Evolutionary conservation across 495 filamentous ascomycete genomes (phyloP), one percentile per base, ranked within the genome.

Genomic region (Wilcoxina mikolae): DNA sequence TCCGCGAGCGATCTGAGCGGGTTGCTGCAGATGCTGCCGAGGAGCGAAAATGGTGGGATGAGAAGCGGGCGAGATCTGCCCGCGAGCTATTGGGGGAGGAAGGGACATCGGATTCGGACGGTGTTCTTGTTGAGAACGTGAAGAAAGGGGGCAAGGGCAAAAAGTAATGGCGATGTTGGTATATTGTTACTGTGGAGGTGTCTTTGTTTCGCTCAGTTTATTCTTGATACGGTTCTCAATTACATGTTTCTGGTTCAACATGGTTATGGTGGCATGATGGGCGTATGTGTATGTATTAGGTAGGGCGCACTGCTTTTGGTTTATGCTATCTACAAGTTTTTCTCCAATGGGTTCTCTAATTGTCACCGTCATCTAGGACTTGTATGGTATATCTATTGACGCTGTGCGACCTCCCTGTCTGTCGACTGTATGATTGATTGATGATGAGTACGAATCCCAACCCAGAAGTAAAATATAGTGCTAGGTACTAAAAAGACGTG

Each of bases 1-100:
- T 84, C 60, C 78, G 80, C 38, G 71, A 78, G 42, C 74, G 78
- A 0, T 68, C 84, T 10, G 72, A 73, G 5, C 77, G 78, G 47
- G 74, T 94, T 38, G 80, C 87, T 61, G 71, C 69, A 28, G 81
- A 86, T 58, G 70, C 78, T 0, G 73, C 71, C 11, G 69, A 76
- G 26, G 93, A 98, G 67, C 84, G 82, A 65, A 76, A 79, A 56
- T 94, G 87, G 88, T 98, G 91, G 91, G 77, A 78, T 41, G 80
- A 85, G 71, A 89, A 88, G 75, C 79, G 81, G 23, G 65, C 60
- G 47, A 59, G 63, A n/a, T 47, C 57, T 28, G 43, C 56, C 22
- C 58, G 59, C 33, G 63, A 66, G 51, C 51, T 66, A 17, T 12
- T 43, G 35, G 52, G 60, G 20, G 60, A 58, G 26, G 62, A 58